Evolutionary conservation across 495 filamentous ascomycete genomes (phyloP), one percentile per base, ranked within the genome.

Genomic region (Parachaetomium inaequale): DNA sequence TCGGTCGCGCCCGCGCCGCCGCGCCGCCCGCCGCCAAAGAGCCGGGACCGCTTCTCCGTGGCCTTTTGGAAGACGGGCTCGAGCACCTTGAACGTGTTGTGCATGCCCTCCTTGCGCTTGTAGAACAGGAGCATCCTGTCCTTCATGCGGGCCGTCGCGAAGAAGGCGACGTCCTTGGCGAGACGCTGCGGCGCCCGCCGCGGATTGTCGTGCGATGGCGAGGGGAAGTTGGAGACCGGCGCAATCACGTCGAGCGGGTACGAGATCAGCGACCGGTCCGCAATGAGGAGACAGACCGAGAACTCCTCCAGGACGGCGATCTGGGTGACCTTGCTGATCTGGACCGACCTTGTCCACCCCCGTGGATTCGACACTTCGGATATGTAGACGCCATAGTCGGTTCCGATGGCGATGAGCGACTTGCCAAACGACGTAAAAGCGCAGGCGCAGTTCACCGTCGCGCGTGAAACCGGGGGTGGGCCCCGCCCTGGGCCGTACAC

Each of bases 301-400:
- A 97, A 98, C 53, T 98, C 95, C 70, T 98, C 94, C 42, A 98
- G 83, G 2, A 98, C 91, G 2, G 94, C 88, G 55, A 98, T 88
- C 74, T 98, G 94, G 2, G 95, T 93, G 14, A 98, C 94, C 55
- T 85, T 84, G 51, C 72, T 74, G 59, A 86, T 84, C 57, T 83
- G 81, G 34, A 97, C 93, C 15, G 89, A 84, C 86, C 88, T 87
- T 59, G 78, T 82, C 94, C 94, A 99, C 12, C 90, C 90, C 62
- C 95, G 84, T 28, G 93, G 91, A 66, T 97, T 92, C 55, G 86
- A 85, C 23, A 88, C 83, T 66, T 93, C 89, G 7, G 92, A 88
- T 42, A 94, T 86, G 71, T 87, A 98, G 3, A 99, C 91, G 23
- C 95, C 94, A 72, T 87, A 90, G 71, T 99, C 94, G 0, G 95